These are phyloP conservation scores for Chlorella sorokiniana DNA, from an alignment of 139 green algal genomes.

Conservation along the genomic window DNA sequence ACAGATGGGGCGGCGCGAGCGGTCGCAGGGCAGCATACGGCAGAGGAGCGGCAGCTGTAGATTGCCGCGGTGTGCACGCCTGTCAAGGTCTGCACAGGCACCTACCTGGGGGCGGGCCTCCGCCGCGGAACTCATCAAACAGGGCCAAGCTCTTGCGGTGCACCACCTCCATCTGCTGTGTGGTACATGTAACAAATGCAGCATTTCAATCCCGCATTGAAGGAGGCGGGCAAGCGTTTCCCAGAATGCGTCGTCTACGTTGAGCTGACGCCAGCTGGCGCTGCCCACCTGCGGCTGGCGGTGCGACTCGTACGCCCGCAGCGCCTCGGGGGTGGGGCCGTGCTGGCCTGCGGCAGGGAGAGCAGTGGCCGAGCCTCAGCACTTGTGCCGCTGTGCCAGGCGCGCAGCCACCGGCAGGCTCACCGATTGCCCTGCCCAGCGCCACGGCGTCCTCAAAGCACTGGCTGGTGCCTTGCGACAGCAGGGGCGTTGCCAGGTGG, in stretches of 20 bases:
- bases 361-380: not conserved
- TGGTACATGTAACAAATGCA: not conserved
- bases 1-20: too few relatives aligned
- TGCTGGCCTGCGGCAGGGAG: not conserved
- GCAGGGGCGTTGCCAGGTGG: conserved; percentile 22
- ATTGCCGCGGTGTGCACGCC: not conserved
- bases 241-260: not conserved
- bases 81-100: not conserved
- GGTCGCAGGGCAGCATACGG: not conserved
- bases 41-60: not conserved
- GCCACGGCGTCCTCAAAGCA: conserved; percentile 28
- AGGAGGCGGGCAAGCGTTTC: too few relatives aligned
- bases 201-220: not conserved
- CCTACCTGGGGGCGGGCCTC: not conserved
- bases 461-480: conserved; percentile 16
- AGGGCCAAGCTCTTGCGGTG: not conserved
- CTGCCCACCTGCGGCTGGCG: not conserved
- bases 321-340: not conserved
- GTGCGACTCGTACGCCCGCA: not conserved
- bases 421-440: conserved; percentile 20
- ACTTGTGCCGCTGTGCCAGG: not conserved
- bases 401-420: not conserved
- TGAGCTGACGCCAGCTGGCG: not conserved
- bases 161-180: not conserved
- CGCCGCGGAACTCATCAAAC: not conserved